Conservation (phyloP, 192 early-diverging fungal genomes). For the Coemansia asiatica region DNA sequence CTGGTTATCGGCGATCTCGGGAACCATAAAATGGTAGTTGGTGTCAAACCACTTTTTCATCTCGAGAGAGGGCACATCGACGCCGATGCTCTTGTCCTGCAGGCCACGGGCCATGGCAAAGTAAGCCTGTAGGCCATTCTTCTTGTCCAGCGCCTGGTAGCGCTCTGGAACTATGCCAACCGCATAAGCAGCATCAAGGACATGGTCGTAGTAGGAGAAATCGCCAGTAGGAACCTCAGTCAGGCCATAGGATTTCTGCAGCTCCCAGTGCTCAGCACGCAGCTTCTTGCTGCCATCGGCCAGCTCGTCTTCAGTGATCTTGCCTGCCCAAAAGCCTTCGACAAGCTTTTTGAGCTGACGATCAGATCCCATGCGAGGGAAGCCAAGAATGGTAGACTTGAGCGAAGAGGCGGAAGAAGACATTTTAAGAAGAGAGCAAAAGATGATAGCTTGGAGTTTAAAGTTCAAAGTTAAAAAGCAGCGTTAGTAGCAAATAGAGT, state of each 20-base stretch:
- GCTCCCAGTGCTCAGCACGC: conserved; percentile 73
- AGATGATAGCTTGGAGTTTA: background rate
- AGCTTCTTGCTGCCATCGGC: conserved; percentile 66
- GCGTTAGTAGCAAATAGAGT: no score
- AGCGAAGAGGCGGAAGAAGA: conserved; percentile 24
- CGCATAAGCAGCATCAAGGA: conserved; percentile 69
- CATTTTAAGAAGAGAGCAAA: conserved; percentile 15
- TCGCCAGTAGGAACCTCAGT: conserved; percentile 89
- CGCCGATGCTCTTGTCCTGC: conserved; percentile 70
- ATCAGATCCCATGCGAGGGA: conserved; percentile 92
- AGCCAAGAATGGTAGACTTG: conserved; percentile 68
- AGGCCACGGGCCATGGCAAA: conserved; percentile 98
- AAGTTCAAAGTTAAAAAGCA: background rate
- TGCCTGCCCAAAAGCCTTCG: conserved; percentile 90
- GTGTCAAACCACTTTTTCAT: conserved; percentile 99
- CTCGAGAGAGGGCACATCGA: conserved; percentile 93
- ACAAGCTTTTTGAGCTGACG: conserved; percentile 96
- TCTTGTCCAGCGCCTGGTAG: conserved; percentile 65
- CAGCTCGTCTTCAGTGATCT: conserved; percentile 73
- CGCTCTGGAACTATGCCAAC: conserved; percentile 67
- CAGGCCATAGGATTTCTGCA: conserved; percentile 72
- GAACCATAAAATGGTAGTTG: conserved; percentile 94
- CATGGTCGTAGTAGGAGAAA: conserved; percentile 94
- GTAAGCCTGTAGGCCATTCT: conserved; percentile 74
- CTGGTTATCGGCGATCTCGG: conserved; percentile 77